phyloP scores from a whole-genome alignment of 2,329 filamentous ascomycete species.

The Claviceps quebecensis region DNA sequence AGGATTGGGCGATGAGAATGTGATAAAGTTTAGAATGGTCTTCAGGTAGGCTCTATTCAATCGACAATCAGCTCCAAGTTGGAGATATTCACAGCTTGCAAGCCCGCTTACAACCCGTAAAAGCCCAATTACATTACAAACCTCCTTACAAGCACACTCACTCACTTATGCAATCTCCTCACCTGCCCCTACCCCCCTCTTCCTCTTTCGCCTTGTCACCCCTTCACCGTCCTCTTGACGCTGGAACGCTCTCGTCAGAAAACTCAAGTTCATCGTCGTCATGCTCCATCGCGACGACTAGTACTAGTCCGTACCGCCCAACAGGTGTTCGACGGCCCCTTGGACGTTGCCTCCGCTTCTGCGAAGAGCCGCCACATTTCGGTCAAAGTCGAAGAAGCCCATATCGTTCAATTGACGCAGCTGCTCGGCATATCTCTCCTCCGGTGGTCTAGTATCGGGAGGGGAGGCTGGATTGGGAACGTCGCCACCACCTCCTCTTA shows the following conservation, averaged over 20 bases:
- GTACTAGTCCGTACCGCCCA: conserved; percentile 22
- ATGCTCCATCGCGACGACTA: background rate
- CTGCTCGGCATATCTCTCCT: conserved; percentile 85
- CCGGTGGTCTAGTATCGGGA: conserved; percentile 72
- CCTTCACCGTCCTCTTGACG: too few species aligned
- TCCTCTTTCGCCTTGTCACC: background rate
- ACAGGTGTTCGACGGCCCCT: conserved; percentile 68
- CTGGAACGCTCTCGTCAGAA: background rate
- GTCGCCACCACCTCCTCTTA: conserved; percentile 17
- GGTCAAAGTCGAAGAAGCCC: conserved; percentile 95
- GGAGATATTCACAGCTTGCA: too few species aligned
- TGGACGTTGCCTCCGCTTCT: conserved; percentile 88
- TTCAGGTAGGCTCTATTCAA: too few species aligned
- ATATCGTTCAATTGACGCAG: conserved; percentile 92
- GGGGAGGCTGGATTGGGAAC: conserved; percentile 35
- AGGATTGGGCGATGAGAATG: too few species aligned
- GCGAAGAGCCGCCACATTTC: conserved; percentile 77
- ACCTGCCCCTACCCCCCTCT: background rate
- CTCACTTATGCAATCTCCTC: background rate
- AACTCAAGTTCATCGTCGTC: background rate
- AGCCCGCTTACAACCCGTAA: too few species aligned
- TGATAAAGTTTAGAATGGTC: too few species aligned
- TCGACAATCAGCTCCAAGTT: too few species aligned
- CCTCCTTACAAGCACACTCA: background rate
- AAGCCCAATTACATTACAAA: too few species aligned